Evolutionary conservation across 257 asterid genomes (phyloP).

Genomic region (Orobanche coerulescens): DNA sequence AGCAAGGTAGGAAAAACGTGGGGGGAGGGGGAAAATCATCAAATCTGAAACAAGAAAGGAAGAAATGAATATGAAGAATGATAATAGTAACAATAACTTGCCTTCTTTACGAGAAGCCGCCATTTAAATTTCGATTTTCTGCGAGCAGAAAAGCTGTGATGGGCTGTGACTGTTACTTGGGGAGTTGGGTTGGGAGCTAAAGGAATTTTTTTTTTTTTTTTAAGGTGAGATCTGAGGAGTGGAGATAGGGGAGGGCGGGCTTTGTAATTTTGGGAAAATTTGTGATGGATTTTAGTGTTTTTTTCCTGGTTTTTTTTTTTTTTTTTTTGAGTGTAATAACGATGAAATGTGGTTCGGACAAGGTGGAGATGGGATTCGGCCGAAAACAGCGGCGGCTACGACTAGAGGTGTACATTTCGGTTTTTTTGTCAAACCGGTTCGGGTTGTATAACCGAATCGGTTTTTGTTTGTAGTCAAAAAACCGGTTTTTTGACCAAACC

Average conservation of each 20-base stretch:
- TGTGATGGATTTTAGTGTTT: constrained; percentile 8
- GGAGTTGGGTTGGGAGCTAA: constrained; percentile 25
- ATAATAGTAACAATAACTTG: constrained; percentile 24
- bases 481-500: too few species aligned
- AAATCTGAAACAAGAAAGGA: constrained; percentile 27
- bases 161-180: constrained; percentile 24
- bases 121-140: constrained; percentile 28
- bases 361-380: constrained; percentile 12
- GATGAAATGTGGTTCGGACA: not conserved
- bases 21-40: constrained; percentile 21
- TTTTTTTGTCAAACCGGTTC: too few species aligned
- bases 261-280: constrained; percentile 18
- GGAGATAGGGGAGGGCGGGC: constrained; percentile 22
- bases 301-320: too few species aligned
- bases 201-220: not conserved
- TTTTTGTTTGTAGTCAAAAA: too few species aligned
- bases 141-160: constrained; percentile 15
- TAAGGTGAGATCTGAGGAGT: constrained; percentile 38
- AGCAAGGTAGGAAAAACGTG: constrained; percentile 30
- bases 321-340: not conserved
- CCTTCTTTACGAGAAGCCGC: constrained; percentile 34
- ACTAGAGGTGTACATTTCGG: too few species aligned
- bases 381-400: constrained; percentile 33
- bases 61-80: constrained; percentile 7
- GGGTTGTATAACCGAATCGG: too few species aligned